Percentiles rank a stretch among this genome's conserved stretches.
Evolutionary conservation across 2,329 filamentous ascomycete species (phyloP).

Genomic region (Cylindrodendrum hubeiense): DNA sequence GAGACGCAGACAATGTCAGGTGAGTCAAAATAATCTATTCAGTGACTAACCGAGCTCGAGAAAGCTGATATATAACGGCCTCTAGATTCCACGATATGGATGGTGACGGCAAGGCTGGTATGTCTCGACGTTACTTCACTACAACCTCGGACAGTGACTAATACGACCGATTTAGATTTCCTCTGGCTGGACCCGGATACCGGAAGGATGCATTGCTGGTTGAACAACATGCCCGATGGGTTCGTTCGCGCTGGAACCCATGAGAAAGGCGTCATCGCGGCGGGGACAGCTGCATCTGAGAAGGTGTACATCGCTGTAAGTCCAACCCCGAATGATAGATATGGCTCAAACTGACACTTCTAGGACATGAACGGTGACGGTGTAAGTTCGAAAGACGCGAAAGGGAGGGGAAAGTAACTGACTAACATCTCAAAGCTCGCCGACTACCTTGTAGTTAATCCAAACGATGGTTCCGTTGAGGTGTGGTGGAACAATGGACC

Average conservation of each 20-base stretch:
- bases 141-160: neutral
- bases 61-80: neutral
- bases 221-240: slow-evolving; percentile 10
- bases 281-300: neutral
- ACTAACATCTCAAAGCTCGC: neutral
- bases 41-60: too few species aligned
- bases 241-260: slow-evolving; percentile 13
- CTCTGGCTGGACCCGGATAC: slow-evolving; percentile 19
- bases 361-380: slow-evolving; percentile 23
- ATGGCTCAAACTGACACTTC: neutral
- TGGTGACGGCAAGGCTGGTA: slow-evolving; percentile 23
- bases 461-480: neutral
- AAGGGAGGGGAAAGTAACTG: too few species aligned
- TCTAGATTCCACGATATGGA: slow-evolving; percentile 24
- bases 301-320: slow-evolving; percentile 19
- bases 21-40: too few species aligned
- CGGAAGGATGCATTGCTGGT: slow-evolving; percentile 7
- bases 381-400: neutral
- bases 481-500: slow-evolving; percentile 24
- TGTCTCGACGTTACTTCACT: neutral
- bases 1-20: too few species aligned
- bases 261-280: slow-evolving; percentile 16
- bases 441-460: slow-evolving; percentile 16
- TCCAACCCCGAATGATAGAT: accelerated
- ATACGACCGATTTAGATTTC: neutral